These are phyloP conservation scores for Neoarthrinium moseri DNA, from an alignment of 2,329 filamentous ascomycete genomes.

Conservation along the genomic window DNA sequence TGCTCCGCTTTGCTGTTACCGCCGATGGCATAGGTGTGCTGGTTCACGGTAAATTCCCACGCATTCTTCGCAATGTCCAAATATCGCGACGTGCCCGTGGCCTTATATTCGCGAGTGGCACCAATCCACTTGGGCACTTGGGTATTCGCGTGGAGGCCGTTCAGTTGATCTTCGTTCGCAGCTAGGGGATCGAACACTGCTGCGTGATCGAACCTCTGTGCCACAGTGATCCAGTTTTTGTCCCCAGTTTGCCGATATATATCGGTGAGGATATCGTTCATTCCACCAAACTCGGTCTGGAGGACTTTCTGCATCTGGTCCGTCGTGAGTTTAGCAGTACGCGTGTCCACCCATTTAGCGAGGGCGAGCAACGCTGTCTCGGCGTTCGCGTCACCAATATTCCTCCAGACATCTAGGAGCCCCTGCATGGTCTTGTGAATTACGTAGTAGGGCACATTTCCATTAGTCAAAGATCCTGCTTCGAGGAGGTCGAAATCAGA, in stretches of 20 bases:
- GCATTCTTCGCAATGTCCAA: conserved; percentile 48
- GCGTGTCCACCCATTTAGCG: conserved; percentile 46
- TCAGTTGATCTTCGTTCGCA: conserved; percentile 40
- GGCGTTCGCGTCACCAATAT: conserved; percentile 40
- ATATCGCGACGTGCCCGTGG: conserved; percentile 42
- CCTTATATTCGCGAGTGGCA: conserved; percentile 45
- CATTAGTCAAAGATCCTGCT: conserved; percentile 35
- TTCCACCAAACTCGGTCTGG: conserved; percentile 50
- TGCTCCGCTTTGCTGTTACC: conserved; percentile 54
- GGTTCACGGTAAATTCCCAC: conserved; percentile 43
- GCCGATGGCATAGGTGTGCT: conserved; percentile 52
- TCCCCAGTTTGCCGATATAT: conserved; percentile 46
- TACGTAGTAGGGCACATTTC: conserved; percentile 53
- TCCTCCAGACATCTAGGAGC: conserved; percentile 47
- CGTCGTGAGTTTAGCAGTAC: conserved; percentile 40
- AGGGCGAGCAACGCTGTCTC: conserved; percentile 41
- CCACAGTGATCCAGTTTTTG: conserved; percentile 42
- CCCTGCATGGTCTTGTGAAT: conserved; percentile 55
- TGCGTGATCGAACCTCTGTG: conserved; percentile 49
- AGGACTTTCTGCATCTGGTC: conserved; percentile 47
- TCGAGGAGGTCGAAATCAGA: conserved; percentile 46
- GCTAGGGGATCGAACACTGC: conserved; percentile 46
- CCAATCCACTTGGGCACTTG: conserved; percentile 56
- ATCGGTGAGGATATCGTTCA: conserved; percentile 50
- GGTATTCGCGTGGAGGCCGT: conserved; percentile 51